Conservation (phyloP, 192 early-diverging fungal species). For the Dimargaris verticillata region DNA sequence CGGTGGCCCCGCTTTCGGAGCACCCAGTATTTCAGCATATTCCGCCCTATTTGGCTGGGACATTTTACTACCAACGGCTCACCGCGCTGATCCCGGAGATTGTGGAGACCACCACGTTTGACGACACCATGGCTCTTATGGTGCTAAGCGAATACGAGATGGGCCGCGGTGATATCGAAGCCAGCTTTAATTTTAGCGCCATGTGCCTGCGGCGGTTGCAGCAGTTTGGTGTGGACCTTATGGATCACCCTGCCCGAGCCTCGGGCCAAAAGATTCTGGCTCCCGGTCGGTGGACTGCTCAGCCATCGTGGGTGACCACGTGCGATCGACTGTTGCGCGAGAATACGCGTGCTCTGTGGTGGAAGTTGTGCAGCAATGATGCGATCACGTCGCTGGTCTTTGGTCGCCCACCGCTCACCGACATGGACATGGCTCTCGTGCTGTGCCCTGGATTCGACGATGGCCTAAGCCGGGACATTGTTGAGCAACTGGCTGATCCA, state of each 20-base stretch:
- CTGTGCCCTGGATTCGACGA: background rate
- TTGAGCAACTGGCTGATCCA: background rate
- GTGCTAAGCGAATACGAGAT: conserved; percentile 5
- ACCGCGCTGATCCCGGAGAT: background rate
- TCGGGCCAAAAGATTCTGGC: background rate
- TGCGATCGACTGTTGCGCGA: conserved; percentile 1
- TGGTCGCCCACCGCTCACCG: background rate
- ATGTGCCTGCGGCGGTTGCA: background rate
- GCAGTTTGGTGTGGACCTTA: background rate
- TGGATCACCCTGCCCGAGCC: conserved; percentile 6
- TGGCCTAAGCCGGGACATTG: too few relatives aligned
- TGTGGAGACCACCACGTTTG: background rate
- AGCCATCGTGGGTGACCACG: background rate
- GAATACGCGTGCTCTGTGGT: conserved; percentile 1
- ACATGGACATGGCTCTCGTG: background rate
- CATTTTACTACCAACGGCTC: background rate
- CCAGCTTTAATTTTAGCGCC: background rate
- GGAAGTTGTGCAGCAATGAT: background rate
- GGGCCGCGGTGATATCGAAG: conserved; percentile 1
- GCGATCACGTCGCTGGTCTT: background rate
- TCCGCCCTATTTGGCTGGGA: background rate
- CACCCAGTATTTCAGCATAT: conserved; percentile 6
- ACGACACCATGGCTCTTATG: background rate
- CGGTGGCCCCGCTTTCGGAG: background rate
- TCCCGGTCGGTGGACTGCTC: background rate